Evolutionary conservation across 148 eudicot species (phyloP).

Genomic region (Rhododendron kiyosumense): DNA sequence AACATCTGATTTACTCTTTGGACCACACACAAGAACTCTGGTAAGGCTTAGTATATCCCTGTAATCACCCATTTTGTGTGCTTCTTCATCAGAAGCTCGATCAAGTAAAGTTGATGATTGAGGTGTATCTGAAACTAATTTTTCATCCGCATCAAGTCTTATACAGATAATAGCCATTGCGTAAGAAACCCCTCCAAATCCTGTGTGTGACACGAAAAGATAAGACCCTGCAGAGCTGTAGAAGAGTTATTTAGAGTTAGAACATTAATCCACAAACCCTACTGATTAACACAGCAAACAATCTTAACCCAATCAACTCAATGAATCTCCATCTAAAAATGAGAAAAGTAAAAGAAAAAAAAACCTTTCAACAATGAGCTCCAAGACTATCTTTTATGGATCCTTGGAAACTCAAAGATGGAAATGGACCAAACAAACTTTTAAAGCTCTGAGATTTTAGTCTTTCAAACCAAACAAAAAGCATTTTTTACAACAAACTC

Average conservation of each 20-base stretch:
- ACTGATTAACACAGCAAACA: not conserved
- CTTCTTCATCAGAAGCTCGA: slow-evolving; percentile 50
- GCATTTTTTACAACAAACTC: not conserved
- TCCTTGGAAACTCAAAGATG: not conserved
- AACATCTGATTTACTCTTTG: slow-evolving; percentile 79
- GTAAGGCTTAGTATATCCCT: slow-evolving; percentile 87
- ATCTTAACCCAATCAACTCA: not conserved
- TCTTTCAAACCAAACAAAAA: not conserved
- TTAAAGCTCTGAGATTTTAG: not conserved
- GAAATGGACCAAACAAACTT: not conserved
- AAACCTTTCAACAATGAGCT: not conserved
- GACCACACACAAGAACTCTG: slow-evolving; percentile 85
- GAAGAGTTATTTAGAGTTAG: slow-evolving; percentile 12
- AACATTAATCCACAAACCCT: not conserved
- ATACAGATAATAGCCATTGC: slow-evolving; percentile 87
- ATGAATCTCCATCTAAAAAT: not conserved
- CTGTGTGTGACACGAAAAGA: slow-evolving; percentile 93
- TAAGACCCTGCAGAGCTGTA: slow-evolving; percentile 84
- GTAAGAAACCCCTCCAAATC: slow-evolving; percentile 96
- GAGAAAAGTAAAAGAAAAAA: not conserved
- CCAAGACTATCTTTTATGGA: not conserved
- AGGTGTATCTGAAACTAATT: slow-evolving; percentile 29
- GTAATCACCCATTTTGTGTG: slow-evolving; percentile 71
- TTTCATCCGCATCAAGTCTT: slow-evolving; percentile 68
- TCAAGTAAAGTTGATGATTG: slow-evolving; percentile 19